A percentile compares a stretch with the other conserved stretches of the same genome.
phyloP scores from a whole-genome alignment of 2,329 filamentous ascomycete species.

The Magnaporthiopsis poae region DNA sequence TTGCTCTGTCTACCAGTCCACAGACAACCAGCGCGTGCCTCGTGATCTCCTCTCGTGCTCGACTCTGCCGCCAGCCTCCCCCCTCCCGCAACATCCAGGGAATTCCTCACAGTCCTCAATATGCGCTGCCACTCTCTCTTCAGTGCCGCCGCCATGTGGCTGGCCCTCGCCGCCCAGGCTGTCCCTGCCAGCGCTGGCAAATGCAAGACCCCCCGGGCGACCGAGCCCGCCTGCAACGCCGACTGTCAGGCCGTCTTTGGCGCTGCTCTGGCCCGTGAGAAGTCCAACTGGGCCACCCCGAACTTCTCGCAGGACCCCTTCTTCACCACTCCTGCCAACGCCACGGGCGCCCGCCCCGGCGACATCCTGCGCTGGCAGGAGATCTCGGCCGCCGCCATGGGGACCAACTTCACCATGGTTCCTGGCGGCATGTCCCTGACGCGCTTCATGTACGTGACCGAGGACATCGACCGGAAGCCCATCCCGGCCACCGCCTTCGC shows the following conservation, averaged over 20 bases:
- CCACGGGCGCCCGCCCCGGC: slow-evolving; percentile 7
- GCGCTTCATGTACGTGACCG: slow-evolving; percentile 14
- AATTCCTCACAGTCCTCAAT: neutral
- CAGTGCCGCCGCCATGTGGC: neutral
- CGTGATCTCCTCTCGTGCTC: neutral
- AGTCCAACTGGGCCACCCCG: neutral
- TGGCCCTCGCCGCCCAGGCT: neutral
- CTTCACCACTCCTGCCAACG: neutral
- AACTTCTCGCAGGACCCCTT: neutral
- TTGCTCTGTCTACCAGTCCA: neutral
- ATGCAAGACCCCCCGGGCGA: too few species aligned
- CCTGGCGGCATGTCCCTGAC: slow-evolving; percentile 12
- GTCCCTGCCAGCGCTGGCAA: too few species aligned
- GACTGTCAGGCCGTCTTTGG: neutral
- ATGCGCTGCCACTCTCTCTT: neutral
- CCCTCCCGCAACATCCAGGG: neutral
- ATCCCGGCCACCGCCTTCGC: slow-evolving; percentile 13
- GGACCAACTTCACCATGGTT: slow-evolving; percentile 11
- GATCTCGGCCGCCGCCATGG: slow-evolving; percentile 7
- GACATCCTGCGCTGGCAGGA: slow-evolving; percentile 15
- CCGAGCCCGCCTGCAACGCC: neutral
- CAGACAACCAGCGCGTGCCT: neutral
- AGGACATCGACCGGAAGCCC: slow-evolving; percentile 12
- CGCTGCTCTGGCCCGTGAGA: neutral
- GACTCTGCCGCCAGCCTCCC: neutral